phyloP scores from a whole-genome alignment of 495 filamentous ascomycete genomes.

The Chlorociboria aeruginascens region DNA sequence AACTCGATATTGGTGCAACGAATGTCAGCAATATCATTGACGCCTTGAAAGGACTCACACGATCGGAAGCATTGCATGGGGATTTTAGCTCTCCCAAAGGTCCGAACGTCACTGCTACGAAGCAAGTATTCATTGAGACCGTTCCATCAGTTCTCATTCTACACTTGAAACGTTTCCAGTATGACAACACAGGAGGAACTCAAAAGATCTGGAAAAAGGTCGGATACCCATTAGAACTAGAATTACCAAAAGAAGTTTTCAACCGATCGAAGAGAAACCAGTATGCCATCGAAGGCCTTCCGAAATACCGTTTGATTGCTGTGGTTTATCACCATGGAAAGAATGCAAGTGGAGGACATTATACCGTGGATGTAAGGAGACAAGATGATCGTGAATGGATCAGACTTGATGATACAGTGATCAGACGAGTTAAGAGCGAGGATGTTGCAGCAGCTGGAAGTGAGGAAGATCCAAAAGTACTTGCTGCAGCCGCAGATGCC shows the following conservation, averaged over 20 bases:
- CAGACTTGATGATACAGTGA: conserved; percentile 85
- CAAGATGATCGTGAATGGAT: conserved; percentile 95
- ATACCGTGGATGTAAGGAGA: conserved; percentile 89
- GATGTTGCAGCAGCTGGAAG: conserved; percentile 83
- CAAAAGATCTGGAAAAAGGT: conserved; percentile 99
- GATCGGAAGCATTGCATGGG: conserved; percentile 70
- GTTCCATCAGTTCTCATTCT: conserved; percentile 87
- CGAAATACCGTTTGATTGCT: conserved; percentile 74
- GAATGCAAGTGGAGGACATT: conserved; percentile 88
- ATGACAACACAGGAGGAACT: conserved; percentile 77
- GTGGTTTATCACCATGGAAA: conserved; percentile 98
- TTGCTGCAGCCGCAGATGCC: conserved; percentile 51
- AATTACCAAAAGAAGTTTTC: conserved; percentile 90
- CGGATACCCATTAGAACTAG: conserved; percentile 86
- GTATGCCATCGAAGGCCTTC: conserved; percentile 49
- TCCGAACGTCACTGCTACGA: conserved; percentile 64
- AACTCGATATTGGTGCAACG: conserved; percentile 81
- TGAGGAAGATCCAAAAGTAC: conserved; percentile 62
- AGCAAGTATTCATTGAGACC: conserved; percentile 91
- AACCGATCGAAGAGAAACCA: conserved; percentile 57
- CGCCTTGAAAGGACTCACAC: conserved; percentile 74
- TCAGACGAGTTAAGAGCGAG: conserved; percentile 72
- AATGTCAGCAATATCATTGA: conserved; percentile 85
- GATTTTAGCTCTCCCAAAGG: conserved; percentile 79
- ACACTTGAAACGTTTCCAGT: conserved; percentile 95